Percentiles rank a stretch among this genome's conserved stretches.
These are phyloP conservation scores for Ophiostoma sp. DNA, from an alignment of 2,329 filamentous ascomycete species.

Conservation along the genomic window DNA sequence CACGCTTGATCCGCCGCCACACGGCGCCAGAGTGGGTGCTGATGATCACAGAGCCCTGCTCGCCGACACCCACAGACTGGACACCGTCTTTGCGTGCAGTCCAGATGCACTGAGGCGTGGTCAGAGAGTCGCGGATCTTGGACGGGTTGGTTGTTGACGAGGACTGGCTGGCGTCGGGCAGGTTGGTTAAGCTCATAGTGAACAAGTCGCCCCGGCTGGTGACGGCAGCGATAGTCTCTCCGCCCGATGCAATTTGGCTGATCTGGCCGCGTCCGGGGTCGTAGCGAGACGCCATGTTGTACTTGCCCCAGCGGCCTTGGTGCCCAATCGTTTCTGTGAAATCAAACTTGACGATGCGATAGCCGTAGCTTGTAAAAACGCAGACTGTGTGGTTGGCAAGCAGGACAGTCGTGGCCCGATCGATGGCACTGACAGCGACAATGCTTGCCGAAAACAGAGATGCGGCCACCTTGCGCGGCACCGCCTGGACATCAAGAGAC, in stretches of 20 bases:
- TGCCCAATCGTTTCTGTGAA: slow-evolving; percentile 61
- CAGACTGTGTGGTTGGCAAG: slow-evolving; percentile 84
- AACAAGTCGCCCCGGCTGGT: slow-evolving; percentile 83
- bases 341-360: slow-evolving; percentile 83
- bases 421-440: slow-evolving; percentile 76
- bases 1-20: slow-evolving; percentile 79
- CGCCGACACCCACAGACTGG: slow-evolving; percentile 78
- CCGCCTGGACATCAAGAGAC: slow-evolving; percentile 76
- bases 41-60: slow-evolving; percentile 91
- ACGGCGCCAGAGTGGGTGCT: slow-evolving; percentile 89
- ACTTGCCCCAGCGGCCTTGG: slow-evolving; percentile 57
- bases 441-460: slow-evolving; percentile 73
- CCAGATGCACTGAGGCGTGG: slow-evolving; percentile 77
- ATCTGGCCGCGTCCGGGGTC: slow-evolving; percentile 61
- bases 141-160: slow-evolving; percentile 85
- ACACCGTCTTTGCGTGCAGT: slow-evolving; percentile 81
- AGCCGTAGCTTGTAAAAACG: slow-evolving; percentile 93
- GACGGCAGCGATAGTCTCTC: slow-evolving; percentile 85
- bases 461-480: slow-evolving; percentile 80
- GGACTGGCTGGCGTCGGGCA: slow-evolving; percentile 54
- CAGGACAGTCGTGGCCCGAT: slow-evolving; percentile 79
- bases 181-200: slow-evolving; percentile 70
- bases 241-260: slow-evolving; percentile 71
- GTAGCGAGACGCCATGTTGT: slow-evolving; percentile 60
- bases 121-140: slow-evolving; percentile 80